Conservation (phyloP, 495 filamentous ascomycete species). For the Aspergillus coremiiformis region DNA sequence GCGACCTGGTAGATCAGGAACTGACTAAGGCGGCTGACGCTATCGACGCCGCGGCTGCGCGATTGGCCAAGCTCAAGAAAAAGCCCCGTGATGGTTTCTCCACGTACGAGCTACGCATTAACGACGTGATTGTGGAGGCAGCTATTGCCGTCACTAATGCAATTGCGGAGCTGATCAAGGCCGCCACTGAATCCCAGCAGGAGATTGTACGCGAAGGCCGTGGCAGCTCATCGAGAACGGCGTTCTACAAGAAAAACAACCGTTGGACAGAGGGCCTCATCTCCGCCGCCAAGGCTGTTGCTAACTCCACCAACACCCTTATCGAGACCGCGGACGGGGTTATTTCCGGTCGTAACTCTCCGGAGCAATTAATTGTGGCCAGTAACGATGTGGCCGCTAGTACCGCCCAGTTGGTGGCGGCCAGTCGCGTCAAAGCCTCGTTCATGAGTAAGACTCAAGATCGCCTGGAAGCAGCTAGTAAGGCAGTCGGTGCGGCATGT, state of each 20-base stretch:
- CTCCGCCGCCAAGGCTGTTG: slow-evolving; percentile 93
- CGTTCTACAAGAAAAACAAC: slow-evolving; percentile 99
- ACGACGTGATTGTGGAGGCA: slow-evolving; percentile 89
- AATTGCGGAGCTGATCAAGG: slow-evolving; percentile 92
- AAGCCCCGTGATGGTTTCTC: slow-evolving; percentile 91
- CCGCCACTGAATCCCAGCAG: slow-evolving; percentile 86
- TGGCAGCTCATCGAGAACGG: slow-evolving; percentile 79
- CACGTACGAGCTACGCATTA: slow-evolving; percentile 92
- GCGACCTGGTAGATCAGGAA: slow-evolving; percentile 88
- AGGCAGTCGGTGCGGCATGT: slow-evolving; percentile 86
- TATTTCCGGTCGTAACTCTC: slow-evolving; percentile 80
- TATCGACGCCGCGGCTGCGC: slow-evolving; percentile 83
- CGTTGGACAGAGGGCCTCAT: slow-evolving; percentile 98
- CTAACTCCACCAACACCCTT: slow-evolving; percentile 80
- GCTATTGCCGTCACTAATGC: slow-evolving; percentile 95
- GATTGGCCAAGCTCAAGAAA: slow-evolving; percentile 82
- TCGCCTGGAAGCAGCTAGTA: slow-evolving; percentile 79
- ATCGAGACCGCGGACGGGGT: slow-evolving; percentile 98
- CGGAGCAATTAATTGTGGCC: slow-evolving; percentile 95
- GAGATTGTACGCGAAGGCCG: slow-evolving; percentile 96
- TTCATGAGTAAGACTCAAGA: slow-evolving; percentile 98
- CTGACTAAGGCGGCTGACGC: slow-evolving; percentile 90
- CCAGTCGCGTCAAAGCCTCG: slow-evolving; percentile 90
- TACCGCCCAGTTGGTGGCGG: slow-evolving; percentile 93
- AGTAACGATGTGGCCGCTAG: slow-evolving; percentile 94